Base-by-base conservation (phyloP, 768 basidiomycete species). In the Mycena haematopus region DNA sequence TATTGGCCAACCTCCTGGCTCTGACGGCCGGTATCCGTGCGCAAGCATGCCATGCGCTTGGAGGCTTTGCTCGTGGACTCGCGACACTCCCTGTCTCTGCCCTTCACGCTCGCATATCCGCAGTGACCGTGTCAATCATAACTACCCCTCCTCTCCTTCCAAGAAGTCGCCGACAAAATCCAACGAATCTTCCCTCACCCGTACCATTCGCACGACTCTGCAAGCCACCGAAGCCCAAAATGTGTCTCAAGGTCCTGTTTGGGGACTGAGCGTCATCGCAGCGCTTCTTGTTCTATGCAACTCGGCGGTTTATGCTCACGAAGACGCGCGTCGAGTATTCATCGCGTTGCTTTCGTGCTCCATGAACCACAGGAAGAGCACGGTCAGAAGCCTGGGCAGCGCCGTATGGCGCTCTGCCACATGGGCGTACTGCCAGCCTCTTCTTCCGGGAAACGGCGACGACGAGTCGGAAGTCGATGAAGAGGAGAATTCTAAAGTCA, bases 11-110 rank as follows among this genome's bases (percentile, higher is more conserved):
- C 61, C 77, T 93, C 17, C 81, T 91, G 9, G 88, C 86, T 4
- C 81, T 85, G 1, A 90, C 87, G 1, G 75, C 90, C 7, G 72
- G 76, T n/a, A 77, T 93, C 46, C 88, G 92, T 15, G 75, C 82
- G 0, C 88, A 90, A 71, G 92, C 92, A 8, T 90, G 88, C 49
- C 85, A 91, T 67, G 91, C 92, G 0, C 80, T 93, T 0, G 85
- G 89, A 21, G 90, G 91, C 2, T 80, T 91, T 33, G 88, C 84
- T 4, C 70, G 84, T 10, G 90, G 82, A 1, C 78, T 79, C 3
- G 78, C 83, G 4, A 76, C 75, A 38, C 72, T 88, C 22, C 83
- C 86, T 0, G 69, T 71, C 0, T 84, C 82, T 2, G 66, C 74
- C 33, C 58, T 82, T 10, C 89, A 91, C 62, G 76, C 78, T 0